phyloP scores from a whole-genome alignment of 768 basidiomycete genomes.

The Fistulinella prunicolor region DNA sequence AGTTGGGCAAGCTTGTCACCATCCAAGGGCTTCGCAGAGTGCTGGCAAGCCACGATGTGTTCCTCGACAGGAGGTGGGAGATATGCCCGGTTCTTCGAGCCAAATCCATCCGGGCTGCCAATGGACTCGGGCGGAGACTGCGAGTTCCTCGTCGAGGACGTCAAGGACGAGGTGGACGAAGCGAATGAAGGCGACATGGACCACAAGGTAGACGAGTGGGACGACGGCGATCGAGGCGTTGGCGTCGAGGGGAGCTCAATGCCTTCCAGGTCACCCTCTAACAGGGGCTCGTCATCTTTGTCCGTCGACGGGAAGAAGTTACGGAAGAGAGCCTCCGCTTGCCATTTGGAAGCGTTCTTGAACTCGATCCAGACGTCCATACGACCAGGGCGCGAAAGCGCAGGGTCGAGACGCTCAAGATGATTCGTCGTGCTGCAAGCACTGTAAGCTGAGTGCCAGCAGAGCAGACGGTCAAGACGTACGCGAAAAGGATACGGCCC shows the following conservation, averaged over 20 bases:
- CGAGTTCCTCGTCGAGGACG: conserved; percentile 30
- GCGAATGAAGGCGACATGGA: conserved; percentile 44
- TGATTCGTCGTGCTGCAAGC: conserved; percentile 77
- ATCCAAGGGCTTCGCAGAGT: conserved; percentile 64
- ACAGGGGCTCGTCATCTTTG: conserved; percentile 36
- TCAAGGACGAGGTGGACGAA: conserved; percentile 40
- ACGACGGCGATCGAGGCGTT: conserved; percentile 41
- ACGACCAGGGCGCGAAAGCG: conserved; percentile 86
- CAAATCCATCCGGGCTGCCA: conserved; percentile 35
- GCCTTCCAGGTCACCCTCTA: conserved; percentile 44
- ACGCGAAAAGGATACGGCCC: conserved; percentile 88
- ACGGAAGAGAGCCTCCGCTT: conserved; percentile 82
- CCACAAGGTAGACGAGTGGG: conserved; percentile 46
- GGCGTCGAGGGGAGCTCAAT: conserved; percentile 41
- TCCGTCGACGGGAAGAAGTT: conserved; percentile 88
- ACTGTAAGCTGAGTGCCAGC: background rate
- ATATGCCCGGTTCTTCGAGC: conserved; percentile 57
- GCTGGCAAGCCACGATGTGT: conserved; percentile 54
- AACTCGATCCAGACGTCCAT: conserved; percentile 95
- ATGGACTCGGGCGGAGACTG: conserved; percentile 22
- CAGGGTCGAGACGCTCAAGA: conserved; percentile 86
- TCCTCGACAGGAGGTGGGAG: conserved; percentile 64
- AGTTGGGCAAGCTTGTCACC: conserved; percentile 60
- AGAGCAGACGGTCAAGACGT: conserved; percentile 32
- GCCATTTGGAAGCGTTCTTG: conserved; percentile 80